Conservation (phyloP, 495 filamentous ascomycete species). For the Talaromyces ruber region DNA sequence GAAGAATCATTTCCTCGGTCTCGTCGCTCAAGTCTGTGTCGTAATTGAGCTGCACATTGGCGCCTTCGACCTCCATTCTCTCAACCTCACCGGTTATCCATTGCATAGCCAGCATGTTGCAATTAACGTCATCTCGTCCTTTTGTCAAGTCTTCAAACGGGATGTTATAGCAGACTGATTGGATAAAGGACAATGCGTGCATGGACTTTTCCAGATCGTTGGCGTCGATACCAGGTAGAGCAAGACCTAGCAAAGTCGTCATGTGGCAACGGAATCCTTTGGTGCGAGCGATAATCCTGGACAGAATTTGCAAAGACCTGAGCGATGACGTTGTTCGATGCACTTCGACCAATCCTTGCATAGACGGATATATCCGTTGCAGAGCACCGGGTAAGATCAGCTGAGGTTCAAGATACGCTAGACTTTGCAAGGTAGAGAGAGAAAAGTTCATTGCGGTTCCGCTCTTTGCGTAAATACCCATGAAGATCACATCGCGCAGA, state of each 20-base stretch:
- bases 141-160: slow-evolving; percentile 79
- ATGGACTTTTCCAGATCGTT: slow-evolving; percentile 97
- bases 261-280: slow-evolving; percentile 94
- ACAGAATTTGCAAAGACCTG: slow-evolving; percentile 78
- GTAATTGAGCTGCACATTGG: slow-evolving; percentile 79
- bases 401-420: slow-evolving; percentile 85
- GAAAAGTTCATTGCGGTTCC: slow-evolving; percentile 84
- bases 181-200: slow-evolving; percentile 89
- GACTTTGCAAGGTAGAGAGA: slow-evolving; percentile 75
- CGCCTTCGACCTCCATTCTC: slow-evolving; percentile 82
- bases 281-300: slow-evolving; percentile 79
- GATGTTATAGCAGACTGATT: slow-evolving; percentile 89
- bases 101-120: slow-evolving; percentile 71
- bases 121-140: slow-evolving; percentile 57
- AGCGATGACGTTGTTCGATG: slow-evolving; percentile 93
- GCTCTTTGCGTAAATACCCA: slow-evolving; percentile 97
- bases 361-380: slow-evolving; percentile 91
- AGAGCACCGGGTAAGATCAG: slow-evolving; percentile 89
- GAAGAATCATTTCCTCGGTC: slow-evolving; percentile 81
- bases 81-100: slow-evolving; percentile 95
- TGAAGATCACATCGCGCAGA: slow-evolving; percentile 87
- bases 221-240: slow-evolving; percentile 91
- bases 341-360: slow-evolving; percentile 94
- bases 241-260: slow-evolving; percentile 82
- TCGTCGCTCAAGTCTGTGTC: slow-evolving; percentile 69